A percentile compares a stretch with the other conserved stretches of the same genome.
phyloP scores from a whole-genome alignment of 1,284 basidiomycete genomes.

The Pulchroboletus neoregius region DNA sequence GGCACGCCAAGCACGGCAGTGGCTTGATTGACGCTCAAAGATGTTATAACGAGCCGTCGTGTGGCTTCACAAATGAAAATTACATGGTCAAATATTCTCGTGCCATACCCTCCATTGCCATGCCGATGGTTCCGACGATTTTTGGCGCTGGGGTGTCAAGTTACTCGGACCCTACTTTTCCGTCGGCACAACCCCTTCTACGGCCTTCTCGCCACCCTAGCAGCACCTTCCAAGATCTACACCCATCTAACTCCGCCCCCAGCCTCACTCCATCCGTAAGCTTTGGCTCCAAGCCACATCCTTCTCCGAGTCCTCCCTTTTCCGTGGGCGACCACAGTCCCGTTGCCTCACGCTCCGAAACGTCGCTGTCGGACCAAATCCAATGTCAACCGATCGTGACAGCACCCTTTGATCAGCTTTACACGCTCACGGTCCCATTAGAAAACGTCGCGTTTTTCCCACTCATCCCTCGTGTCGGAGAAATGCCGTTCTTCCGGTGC shows the following conservation, averaged over 20 bases:
- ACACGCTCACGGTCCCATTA: constrained; percentile 9
- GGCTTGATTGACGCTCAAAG: constrained; percentile 6
- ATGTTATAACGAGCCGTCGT: neutral
- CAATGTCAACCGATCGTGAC: neutral
- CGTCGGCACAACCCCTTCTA: neutral
- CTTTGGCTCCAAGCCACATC: neutral
- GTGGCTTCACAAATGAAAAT: neutral
- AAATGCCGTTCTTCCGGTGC: constrained; percentile 19
- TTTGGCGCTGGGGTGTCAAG: neutral
- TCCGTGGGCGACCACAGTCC: neutral
- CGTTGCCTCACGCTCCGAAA: neutral
- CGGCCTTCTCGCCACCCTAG: neutral
- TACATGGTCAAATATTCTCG: neutral
- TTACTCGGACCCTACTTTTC: neutral
- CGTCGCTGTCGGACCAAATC: neutral
- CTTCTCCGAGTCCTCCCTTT: neutral
- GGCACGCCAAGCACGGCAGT: neutral
- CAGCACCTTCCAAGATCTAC: neutral
- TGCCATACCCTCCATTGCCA: neutral
- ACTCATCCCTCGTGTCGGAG: neutral
- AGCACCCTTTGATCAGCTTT: neutral
- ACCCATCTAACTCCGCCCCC: neutral
- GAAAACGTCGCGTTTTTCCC: constrained; percentile 15
- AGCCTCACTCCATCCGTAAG: neutral
- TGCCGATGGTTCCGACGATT: constrained; percentile 8